phyloP scores from a whole-genome alignment of 345 rosid genomes.

The Rhodamnia rubescens region DNA sequence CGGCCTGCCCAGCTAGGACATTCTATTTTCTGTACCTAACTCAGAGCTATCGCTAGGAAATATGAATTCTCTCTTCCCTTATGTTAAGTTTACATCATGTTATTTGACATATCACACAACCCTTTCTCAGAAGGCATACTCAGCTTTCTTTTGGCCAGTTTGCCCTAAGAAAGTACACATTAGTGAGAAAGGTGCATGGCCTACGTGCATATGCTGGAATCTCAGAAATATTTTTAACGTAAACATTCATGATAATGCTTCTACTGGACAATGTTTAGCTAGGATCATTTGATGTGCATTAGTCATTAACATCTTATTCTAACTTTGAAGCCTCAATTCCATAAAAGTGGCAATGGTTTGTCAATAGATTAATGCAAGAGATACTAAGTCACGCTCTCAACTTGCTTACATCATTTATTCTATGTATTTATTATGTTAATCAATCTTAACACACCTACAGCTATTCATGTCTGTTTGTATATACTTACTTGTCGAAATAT shows the following conservation, averaged over 20 bases:
- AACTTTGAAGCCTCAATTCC: not conserved
- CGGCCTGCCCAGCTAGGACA: not conserved
- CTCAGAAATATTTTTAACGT: not conserved
- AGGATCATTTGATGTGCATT: not conserved
- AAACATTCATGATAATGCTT: not conserved
- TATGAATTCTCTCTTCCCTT: not conserved
- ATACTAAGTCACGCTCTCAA: not conserved
- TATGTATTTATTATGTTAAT: not conserved
- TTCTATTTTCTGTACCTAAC: not conserved
- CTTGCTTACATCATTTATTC: not conserved
- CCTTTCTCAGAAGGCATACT: not conserved
- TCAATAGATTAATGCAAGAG: not conserved
- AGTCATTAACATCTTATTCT: not conserved
- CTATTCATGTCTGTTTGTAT: not conserved
- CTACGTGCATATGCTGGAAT: not conserved
- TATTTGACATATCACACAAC: not conserved
- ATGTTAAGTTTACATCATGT: not conserved
- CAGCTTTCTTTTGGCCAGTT: not conserved
- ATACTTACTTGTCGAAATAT: not conserved
- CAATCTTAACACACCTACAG: not conserved
- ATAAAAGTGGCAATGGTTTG: not conserved
- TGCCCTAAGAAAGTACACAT: not conserved
- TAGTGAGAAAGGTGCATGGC: not conserved
- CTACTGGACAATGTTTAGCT: not conserved
- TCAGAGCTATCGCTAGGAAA: not conserved